Percentiles rank a stretch among this genome's conserved stretches.
Conservation (phyloP, 2,329 filamentous ascomycete genomes). For the Colletotrichum magnum region DNA sequence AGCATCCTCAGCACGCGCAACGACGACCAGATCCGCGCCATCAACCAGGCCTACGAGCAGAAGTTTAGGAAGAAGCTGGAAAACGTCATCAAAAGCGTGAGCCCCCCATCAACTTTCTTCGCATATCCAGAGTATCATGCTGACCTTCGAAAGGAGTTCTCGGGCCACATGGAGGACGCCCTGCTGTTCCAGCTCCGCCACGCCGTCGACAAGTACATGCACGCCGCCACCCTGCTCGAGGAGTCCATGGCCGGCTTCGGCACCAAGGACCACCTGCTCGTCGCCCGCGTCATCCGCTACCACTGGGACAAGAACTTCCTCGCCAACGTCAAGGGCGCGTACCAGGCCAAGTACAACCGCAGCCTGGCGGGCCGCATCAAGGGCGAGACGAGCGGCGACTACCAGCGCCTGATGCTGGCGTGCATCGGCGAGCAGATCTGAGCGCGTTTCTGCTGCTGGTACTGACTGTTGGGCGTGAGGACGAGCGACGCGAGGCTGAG, state of each 20-base stretch:
- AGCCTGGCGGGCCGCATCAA: slow-evolving; percentile 79
- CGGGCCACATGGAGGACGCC: slow-evolving; percentile 91
- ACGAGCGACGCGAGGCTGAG: not conserved
- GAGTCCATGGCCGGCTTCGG: slow-evolving; percentile 88
- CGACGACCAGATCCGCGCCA: slow-evolving; percentile 87
- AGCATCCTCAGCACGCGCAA: slow-evolving; percentile 82
- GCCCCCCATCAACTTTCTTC: too few relatives aligned
- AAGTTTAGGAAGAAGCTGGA: slow-evolving; percentile 81
- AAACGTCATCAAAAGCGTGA: slow-evolving; percentile 76
- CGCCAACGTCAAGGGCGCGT: slow-evolving; percentile 84
- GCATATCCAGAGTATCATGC: not conserved
- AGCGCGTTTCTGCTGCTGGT: not conserved
- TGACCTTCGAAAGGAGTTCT: slow-evolving; percentile 74
- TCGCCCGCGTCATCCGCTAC: slow-evolving; percentile 81
- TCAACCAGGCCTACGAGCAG: slow-evolving; percentile 80
- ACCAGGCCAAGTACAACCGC: slow-evolving; percentile 77
- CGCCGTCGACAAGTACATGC: slow-evolving; percentile 85
- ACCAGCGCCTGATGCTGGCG: slow-evolving; percentile 83
- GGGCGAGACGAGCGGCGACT: slow-evolving; percentile 89
- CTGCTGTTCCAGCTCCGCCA: slow-evolving; percentile 84
- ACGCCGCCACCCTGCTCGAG: slow-evolving; percentile 87
- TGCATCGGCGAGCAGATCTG: slow-evolving; percentile 63
- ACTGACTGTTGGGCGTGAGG: not conserved
- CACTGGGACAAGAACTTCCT: slow-evolving; percentile 88
- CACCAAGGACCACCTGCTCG: slow-evolving; percentile 86